phyloP scores from a whole-genome alignment of 1,284 basidiomycete species.

The Pholiota adiposa region DNA sequence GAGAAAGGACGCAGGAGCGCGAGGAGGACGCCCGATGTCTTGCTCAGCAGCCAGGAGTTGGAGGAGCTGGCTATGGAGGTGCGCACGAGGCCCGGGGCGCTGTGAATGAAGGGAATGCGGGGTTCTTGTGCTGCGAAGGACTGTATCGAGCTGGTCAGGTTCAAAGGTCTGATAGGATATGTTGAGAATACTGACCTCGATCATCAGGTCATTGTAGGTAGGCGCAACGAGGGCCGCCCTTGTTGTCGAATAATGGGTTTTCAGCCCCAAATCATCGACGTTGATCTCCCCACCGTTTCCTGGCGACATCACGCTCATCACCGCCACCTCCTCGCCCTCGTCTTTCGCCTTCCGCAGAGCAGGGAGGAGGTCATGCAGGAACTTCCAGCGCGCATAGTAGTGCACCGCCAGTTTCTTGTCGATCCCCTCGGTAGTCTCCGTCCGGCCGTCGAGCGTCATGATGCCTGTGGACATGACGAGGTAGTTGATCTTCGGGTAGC shows the following conservation, averaged over 20 bases:
- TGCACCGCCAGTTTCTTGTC: conserved; percentile 51
- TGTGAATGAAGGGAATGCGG: conserved; percentile 44
- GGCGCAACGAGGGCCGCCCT: conserved; percentile 36
- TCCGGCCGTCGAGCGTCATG: conserved; percentile 39
- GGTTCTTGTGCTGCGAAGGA: conserved; percentile 44
- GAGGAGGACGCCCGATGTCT: conserved; percentile 26
- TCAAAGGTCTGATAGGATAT: neutral
- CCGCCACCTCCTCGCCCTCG: conserved; percentile 44
- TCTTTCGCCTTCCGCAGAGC: conserved; percentile 39
- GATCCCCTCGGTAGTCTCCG: conserved; percentile 51
- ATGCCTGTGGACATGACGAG: conserved; percentile 45
- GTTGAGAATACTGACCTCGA: conserved; percentile 37
- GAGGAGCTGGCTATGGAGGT: conserved; percentile 34
- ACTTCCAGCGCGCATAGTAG: conserved; percentile 53
- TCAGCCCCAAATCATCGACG: conserved; percentile 47
- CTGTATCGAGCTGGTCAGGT: conserved; percentile 25
- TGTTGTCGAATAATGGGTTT: conserved; percentile 39
- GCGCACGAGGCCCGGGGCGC: conserved; percentile 41
- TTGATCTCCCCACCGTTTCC: conserved; percentile 41
- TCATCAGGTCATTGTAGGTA: conserved; percentile 52
- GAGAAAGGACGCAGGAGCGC: conserved; percentile 35
- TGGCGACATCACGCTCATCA: conserved; percentile 44
- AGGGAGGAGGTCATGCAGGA: conserved; percentile 45
- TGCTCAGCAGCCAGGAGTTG: conserved; percentile 30
- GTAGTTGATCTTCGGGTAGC: conserved; percentile 46